Conservation (phyloP, 371 early-diverging fungal genomes). For the Thermomucor indicae-seudaticae region DNA sequence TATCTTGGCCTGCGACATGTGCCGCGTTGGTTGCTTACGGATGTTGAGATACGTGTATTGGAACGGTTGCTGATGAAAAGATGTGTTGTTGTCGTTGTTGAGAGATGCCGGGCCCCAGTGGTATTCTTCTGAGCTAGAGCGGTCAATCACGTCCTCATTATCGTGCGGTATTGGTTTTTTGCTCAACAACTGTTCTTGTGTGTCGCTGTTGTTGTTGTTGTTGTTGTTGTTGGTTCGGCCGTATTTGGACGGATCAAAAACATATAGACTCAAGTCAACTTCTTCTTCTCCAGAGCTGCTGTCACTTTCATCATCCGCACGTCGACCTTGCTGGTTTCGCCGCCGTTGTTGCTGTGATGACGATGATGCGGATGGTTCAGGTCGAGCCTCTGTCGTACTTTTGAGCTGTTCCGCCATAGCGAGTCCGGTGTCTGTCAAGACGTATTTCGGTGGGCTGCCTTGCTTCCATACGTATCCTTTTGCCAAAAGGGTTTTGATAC, state of each 20-base stretch:
- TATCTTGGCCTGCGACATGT: slow-evolving; percentile 22
- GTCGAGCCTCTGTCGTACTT: slow-evolving; percentile 3
- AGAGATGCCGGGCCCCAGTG: too few relatives aligned
- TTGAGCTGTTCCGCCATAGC: slow-evolving; percentile 54
- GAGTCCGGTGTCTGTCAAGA: slow-evolving; percentile 73
- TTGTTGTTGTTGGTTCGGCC: not conserved
- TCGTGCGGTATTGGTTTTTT: not conserved
- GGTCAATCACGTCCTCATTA: not conserved
- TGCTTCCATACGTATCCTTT: slow-evolving; percentile 67
- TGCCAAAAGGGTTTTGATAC: slow-evolving; percentile 66
- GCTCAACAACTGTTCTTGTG: not conserved
- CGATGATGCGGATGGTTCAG: slow-evolving; percentile 1
- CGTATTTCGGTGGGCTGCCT: slow-evolving; percentile 59
- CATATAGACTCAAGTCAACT: slow-evolving; percentile 14
- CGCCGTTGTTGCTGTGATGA: not conserved
- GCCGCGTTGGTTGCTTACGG: slow-evolving; percentile 13
- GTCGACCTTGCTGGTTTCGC: not conserved
- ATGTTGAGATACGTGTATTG: slow-evolving; percentile 31
- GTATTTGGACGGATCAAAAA: slow-evolving; percentile 6
- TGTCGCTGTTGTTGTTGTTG: not conserved
- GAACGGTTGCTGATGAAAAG: not conserved
- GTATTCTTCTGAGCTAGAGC: not conserved
- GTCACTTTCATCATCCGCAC: not conserved
- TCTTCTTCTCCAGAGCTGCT: not conserved
- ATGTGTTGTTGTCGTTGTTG: not conserved